Base-by-base conservation (phyloP, 2,329 filamentous ascomycete genomes). In the Fusarium odoratissimum region DNA sequence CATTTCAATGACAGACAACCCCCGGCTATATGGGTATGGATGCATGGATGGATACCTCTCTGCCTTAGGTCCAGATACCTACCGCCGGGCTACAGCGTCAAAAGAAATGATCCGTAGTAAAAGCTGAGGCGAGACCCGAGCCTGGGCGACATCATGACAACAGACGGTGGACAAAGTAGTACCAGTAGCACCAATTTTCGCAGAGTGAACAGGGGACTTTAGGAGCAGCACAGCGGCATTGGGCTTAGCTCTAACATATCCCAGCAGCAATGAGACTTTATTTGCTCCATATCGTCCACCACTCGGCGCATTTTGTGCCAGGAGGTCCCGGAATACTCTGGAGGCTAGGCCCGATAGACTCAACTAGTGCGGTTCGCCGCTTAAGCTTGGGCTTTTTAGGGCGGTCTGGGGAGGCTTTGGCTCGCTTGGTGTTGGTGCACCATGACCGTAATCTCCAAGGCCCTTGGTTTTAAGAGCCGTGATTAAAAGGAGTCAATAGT, bases 61-160 rank as follows among this genome's bases (percentile, higher is more conserved):
- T 51, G 23, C n/a, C 17, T 8, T 21, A 33, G 16, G 23, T 42
- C 63, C 56, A 67, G 62, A 23, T 56, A 44, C 46, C 45, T 62
- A 67, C 55, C 44, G 28, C 48, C 40, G 67, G 21, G 54, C 52
- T 69, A 67, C 48, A 69, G 59, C 63, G 31, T 64, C 60, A 60
- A 67, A 57, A 76, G 75, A 77, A 77, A 77, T 76, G 75, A 76
- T 68, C 69, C 63, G 37, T 42, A 71, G 52, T 51, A 44, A 61
- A 54, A 64, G 41, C 35, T 66, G 64, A 67, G 66, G 71, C 73
- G 64, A 77, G 75, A 76, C 73, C 75, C 73, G 74, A 68, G 72
- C 63, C 72, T 77, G 72, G 71, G 70, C 67, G 64, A 75, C 77
- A 77, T 77, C 75, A 77, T 54, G 67, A 70, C 71, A 60, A 73